Base-by-base conservation (phyloP, 2,329 filamentous ascomycete genomes). In the Ramularia endophylla region DNA sequence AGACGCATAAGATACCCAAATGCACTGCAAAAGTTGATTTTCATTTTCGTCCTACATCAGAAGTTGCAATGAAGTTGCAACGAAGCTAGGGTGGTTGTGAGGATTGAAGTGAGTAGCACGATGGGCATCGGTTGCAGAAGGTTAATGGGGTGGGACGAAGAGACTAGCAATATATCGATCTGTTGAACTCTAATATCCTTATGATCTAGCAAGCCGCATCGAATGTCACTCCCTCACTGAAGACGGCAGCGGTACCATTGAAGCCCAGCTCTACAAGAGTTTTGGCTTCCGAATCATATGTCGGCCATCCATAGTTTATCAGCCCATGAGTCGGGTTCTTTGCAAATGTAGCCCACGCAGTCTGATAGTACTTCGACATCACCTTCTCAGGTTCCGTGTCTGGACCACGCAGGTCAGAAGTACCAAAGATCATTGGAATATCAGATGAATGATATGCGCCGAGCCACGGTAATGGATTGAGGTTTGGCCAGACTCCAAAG, bases 361-460 rank as follows among this genome's bases (percentile, higher is more conserved):
- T 46, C 38, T 50, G 47, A 41, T 59, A 50, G 20, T 58, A 54
- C 39, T 53, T 47, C 8, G 30, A 42, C 22, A 48, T 55, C 7
- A 27, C 28, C 13, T 37, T 34, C 36, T 58, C 48, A 3, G 22
- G 36, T 13, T 20, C 36, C 3, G 48, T 48, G 34, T 54, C 42
- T 17, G 46, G 33, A 1, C 40, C 46, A 2, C 28, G 22, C 9
- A 49, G 33, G 35, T 49, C 43, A 19, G 32, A 38, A 11, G 50
- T 57, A 8, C 60, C 61, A 41, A 64, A 62, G 7, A 63, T 38
- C 53, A 57, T 54, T 2, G 51, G 43, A 9, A 64, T 36, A 13
- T 63, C 60, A 18, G 47, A 51, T n/a, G 54, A 44, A 38, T 67
- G 65, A 31, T 59, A 67, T 1, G 57, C 58, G 2, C 60, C 62